phyloP scores from a whole-genome alignment of 257 asterid species.

The Striga asiatica region DNA sequence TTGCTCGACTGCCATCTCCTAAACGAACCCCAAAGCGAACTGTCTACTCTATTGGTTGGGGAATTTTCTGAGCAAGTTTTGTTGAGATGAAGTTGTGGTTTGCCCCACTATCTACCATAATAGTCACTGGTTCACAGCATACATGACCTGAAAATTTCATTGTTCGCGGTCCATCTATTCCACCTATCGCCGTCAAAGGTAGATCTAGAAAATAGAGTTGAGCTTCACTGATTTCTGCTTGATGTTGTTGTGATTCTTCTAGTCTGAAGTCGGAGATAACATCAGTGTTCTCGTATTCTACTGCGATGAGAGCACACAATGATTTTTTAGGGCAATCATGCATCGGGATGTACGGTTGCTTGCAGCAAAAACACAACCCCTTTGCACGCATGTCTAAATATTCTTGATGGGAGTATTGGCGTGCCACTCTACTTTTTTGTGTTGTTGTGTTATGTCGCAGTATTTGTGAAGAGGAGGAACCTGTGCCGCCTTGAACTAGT shows the following conservation, averaged over 20 bases:
- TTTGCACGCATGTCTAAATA: not conserved
- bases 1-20: not conserved
- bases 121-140: not conserved
- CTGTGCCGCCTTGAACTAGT: too few relatives aligned
- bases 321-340: not conserved
- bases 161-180: not conserved
- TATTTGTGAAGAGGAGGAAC: too few relatives aligned
- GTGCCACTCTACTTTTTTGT: too few relatives aligned
- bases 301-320: not conserved
- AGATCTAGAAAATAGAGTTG: not conserved
- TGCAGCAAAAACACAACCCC: not conserved
- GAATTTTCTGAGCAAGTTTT: not conserved
- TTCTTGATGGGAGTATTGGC: not conserved
- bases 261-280: too few relatives aligned
- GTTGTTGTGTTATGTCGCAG: too few relatives aligned
- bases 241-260: not conserved
- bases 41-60: not conserved
- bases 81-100: not conserved
- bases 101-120: not conserved
- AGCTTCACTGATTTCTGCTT: not conserved
- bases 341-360: not conserved
- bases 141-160: too few relatives aligned
- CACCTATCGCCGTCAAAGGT: not conserved
- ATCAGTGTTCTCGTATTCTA: too few relatives aligned
- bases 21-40: not conserved